Evolutionary conservation across 148 eudicot genomes (phyloP).

Genomic region (Vaccinium corymbosum): DNA sequence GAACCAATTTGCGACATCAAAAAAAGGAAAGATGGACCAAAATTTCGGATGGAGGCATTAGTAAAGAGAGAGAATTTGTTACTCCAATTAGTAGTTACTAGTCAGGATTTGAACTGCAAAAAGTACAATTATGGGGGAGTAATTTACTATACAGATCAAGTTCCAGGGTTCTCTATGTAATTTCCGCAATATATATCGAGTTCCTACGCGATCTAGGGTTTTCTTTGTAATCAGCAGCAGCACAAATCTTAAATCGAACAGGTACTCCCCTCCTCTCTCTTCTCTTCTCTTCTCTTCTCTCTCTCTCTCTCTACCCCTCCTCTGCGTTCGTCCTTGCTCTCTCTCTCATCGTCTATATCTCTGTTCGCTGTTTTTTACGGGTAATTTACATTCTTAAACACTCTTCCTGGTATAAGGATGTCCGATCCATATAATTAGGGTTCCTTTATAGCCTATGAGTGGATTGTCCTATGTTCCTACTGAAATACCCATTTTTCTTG

Average conservation of each 20-base stretch:
- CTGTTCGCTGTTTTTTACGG: not conserved
- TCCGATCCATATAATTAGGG: not conserved
- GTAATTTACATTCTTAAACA: not conserved
- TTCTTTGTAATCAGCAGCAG: not conserved
- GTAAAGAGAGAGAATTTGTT: not conserved
- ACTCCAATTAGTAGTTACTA: not conserved
- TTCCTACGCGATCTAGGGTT: conserved; percentile 1
- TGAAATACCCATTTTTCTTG: not conserved
- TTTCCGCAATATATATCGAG: not conserved
- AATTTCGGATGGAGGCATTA: no score
- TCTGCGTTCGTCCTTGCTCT: not conserved
- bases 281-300: not conserved
- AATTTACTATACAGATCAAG: not conserved
- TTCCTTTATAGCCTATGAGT: not conserved
- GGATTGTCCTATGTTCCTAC: not conserved
- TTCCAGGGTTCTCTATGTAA: not conserved
- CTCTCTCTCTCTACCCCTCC: not conserved
- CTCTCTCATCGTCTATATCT: not conserved
- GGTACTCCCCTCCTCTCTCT: not conserved
- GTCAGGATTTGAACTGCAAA: not conserved
- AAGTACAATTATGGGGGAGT: not conserved
- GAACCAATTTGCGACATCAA: no score
- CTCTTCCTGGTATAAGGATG: not conserved
- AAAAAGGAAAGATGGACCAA: no score
- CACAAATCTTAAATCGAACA: conserved; percentile 3